phyloP scores from a whole-genome alignment of 805 yeast genomes.

The Brettanomyces anomalus region DNA sequence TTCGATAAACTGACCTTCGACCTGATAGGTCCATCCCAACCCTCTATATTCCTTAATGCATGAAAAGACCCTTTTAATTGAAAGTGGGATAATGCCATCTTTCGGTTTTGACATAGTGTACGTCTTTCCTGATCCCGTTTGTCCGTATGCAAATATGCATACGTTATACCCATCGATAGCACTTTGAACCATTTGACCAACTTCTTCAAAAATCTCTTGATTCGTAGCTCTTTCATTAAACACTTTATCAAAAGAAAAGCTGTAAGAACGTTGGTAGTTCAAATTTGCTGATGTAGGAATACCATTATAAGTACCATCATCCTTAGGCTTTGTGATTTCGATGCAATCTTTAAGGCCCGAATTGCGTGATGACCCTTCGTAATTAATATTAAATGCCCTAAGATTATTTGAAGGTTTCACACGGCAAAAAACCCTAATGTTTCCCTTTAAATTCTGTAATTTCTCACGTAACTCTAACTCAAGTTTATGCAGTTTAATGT shows the following conservation, averaged over 20 bases:
- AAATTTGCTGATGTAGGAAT: background rate
- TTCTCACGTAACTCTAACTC: constrained; percentile 63
- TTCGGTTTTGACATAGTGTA: constrained; percentile 68
- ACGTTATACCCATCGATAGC: constrained; percentile 85
- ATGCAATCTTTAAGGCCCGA: constrained; percentile 13
- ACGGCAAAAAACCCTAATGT: constrained; percentile 84
- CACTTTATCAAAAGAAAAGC: constrained; percentile 70
- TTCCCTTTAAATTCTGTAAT: constrained; percentile 84
- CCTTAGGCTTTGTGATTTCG: constrained; percentile 2
- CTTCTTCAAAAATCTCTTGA: constrained; percentile 65
- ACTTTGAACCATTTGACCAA: constrained; percentile 78
- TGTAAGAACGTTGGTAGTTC: constrained; percentile 11
- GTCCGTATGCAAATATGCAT: constrained; percentile 95
- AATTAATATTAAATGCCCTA: too few species aligned
- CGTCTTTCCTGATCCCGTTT: constrained; percentile 94
- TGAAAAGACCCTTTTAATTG: constrained; percentile 61
- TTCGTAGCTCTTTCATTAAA: constrained; percentile 51
- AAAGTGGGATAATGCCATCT: constrained; percentile 77
- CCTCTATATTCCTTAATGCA: constrained; percentile 38
- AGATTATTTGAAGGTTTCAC: constrained; percentile 45
- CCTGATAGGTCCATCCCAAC: constrained; percentile 53
- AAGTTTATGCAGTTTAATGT: constrained; percentile 20
- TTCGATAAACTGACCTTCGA: constrained; percentile 75
- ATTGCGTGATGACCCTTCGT: too few species aligned
- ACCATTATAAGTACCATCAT: background rate